Evolutionary conservation across 2,329 filamentous ascomycete species (phyloP).

Genomic region (Pseudogymnoascus destructans): DNA sequence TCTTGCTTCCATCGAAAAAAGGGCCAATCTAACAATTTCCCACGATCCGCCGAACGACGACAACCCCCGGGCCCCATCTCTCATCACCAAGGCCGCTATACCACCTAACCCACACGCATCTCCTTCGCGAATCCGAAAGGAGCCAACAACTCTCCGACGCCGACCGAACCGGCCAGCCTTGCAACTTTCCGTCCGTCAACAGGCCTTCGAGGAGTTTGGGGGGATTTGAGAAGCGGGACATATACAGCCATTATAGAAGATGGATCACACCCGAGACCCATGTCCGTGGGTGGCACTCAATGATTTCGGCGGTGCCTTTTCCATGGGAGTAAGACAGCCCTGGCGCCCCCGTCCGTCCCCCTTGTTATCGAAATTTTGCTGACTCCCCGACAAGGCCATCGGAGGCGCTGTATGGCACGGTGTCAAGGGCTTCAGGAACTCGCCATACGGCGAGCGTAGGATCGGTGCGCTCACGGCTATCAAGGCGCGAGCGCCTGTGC

Average conservation of each 20-base stretch:
- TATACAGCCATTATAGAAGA: conserved; percentile 29
- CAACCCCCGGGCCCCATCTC: not conserved
- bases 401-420: conserved; percentile 88
- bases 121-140: not conserved
- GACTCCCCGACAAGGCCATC: conserved; percentile 40
- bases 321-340: conserved; percentile 62
- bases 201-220: not conserved
- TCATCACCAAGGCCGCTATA: conserved; percentile 1
- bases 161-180: not conserved
- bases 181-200: not conserved
- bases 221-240: not conserved
- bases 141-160: not conserved
- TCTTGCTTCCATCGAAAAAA: conserved; percentile 7
- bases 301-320: conserved; percentile 94
- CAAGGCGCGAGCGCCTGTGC: conserved; percentile 89
- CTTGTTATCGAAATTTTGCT: conserved; percentile 3
- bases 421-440: conserved; percentile 86
- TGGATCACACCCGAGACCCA: conserved; percentile 95
- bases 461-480: conserved; percentile 95
- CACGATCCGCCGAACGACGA: conserved; percentile 3
- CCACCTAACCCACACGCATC: not conserved
- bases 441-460: conserved; percentile 81
- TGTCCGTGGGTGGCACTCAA: conserved; percentile 94
- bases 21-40: conserved; percentile 5
- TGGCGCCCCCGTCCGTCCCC: not conserved